A percentile compares a stretch with the other conserved stretches of the same genome.
Evolutionary conservation across 164 flowering plant genomes (phyloP).

Genomic region (Annona cherimola): DNA sequence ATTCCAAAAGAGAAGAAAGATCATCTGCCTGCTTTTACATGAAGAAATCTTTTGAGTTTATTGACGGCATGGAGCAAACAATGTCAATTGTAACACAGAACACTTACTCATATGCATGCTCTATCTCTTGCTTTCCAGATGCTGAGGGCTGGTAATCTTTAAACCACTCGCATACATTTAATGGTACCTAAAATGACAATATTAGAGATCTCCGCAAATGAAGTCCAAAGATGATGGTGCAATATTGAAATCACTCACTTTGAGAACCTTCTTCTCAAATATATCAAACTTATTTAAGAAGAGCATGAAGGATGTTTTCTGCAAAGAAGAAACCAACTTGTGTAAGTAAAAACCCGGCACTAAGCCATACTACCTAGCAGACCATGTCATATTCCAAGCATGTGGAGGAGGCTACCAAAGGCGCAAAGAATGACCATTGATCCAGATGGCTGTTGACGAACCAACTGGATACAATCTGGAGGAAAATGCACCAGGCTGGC

Average conservation of each 20-base stretch:
- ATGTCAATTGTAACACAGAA: not conserved
- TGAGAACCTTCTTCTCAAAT: constrained; percentile 86
- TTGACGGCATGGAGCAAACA: not conserved
- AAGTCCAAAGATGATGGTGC: not conserved
- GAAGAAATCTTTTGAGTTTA: not conserved
- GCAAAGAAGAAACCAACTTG: constrained; percentile 24
- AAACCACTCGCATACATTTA: constrained; percentile 94
- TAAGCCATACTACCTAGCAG: not conserved
- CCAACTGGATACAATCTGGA: too few species aligned
- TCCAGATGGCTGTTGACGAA: too few species aligned
- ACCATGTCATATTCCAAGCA: too few species aligned
- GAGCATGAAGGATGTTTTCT: constrained; percentile 98
- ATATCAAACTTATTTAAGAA: constrained; percentile 96
- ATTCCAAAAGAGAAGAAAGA: not conserved
- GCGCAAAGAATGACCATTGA: too few species aligned
- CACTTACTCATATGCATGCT: constrained; percentile 97
- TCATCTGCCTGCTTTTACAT: not conserved
- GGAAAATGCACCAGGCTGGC: too few species aligned
- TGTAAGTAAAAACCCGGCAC: not conserved
- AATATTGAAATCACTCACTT: constrained; percentile 42
- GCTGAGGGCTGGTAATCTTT: constrained; percentile 91
- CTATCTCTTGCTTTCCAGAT: constrained; percentile 89
- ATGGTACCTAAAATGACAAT: constrained; percentile 55
- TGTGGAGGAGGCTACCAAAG: too few species aligned
- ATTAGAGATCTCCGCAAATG: not conserved